Percentiles rank a stretch among this genome's conserved stretches.
phyloP scores from a whole-genome alignment of 371 early-diverging fungal species.

The Mucor sp. region DNA sequence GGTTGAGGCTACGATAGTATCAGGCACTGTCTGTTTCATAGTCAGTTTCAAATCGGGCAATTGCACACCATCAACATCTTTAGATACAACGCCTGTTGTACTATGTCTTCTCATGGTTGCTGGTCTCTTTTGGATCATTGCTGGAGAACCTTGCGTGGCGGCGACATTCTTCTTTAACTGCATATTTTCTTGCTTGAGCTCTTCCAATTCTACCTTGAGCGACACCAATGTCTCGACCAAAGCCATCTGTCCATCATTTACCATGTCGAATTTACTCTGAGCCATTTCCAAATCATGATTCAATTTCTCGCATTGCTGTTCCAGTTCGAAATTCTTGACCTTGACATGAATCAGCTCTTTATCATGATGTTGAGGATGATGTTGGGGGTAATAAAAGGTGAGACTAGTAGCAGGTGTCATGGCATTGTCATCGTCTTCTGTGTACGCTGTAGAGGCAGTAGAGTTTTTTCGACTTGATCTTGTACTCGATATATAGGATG shows the following conservation, averaged over 20 bases:
- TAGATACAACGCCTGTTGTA: background rate
- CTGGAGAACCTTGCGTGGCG: no score
- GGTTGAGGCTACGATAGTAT: no score
- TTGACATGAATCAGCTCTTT: conserved; percentile 29
- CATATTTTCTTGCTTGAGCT: conserved; percentile 15
- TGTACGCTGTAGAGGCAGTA: background rate
- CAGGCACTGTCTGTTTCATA: background rate
- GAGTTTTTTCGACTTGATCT: conserved; percentile 3
- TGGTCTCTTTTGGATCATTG: background rate
- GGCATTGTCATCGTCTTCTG: background rate
- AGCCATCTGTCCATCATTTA: conserved; percentile 48
- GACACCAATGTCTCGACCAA: conserved; percentile 36
- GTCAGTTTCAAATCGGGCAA: background rate
- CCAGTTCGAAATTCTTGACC: conserved; percentile 35
- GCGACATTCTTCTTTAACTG: conserved; percentile 7
- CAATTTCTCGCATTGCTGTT: conserved; percentile 38
- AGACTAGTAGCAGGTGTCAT: background rate
- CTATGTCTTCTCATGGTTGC: conserved; percentile 1
- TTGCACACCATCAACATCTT: background rate
- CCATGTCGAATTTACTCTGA: conserved; percentile 38
- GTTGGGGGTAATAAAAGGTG: background rate
- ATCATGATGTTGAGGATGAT: background rate
- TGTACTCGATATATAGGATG: background rate
- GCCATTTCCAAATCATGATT: conserved; percentile 30
- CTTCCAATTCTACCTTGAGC: conserved; percentile 39